A percentile compares a stretch with the other conserved stretches of the same genome.
Conservation (phyloP, 139 green algal genomes). For the Deuterostichococcus epilithicus region DNA sequence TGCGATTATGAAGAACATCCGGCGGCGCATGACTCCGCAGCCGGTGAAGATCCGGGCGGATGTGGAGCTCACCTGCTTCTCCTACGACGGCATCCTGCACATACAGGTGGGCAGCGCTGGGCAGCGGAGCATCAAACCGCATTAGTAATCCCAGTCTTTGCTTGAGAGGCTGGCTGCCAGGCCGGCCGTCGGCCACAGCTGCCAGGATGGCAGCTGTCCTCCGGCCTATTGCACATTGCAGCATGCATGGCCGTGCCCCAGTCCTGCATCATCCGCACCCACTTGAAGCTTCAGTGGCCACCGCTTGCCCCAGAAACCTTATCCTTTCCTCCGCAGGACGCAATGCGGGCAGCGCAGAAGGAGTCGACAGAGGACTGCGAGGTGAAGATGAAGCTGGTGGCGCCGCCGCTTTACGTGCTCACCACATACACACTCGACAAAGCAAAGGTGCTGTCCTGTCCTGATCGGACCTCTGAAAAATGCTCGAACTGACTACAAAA, state of each 20-base stretch:
- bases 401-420: conserved; percentile 96
- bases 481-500: too few species aligned
- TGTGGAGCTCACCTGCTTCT: conserved; percentile 98
- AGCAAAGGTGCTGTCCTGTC: conserved; percentile 16
- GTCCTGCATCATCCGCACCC: background rate
- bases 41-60: conserved; percentile 97
- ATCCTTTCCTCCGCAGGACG: too few species aligned
- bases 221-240: background rate
- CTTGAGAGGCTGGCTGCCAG: too few species aligned
- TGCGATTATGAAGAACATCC: conserved; percentile 92
- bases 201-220: too few species aligned
- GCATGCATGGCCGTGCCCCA: background rate
- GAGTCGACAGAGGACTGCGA: conserved; percentile 71
- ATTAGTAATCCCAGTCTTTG: too few species aligned
- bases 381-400: conserved; percentile 96
- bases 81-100: conserved; percentile 95
- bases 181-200: too few species aligned
- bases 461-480: too few species aligned
- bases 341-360: conserved; percentile 76
- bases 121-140: background rate
- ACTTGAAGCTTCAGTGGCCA: too few species aligned
- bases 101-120: conserved; percentile 70
- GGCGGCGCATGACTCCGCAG: conserved; percentile 96
- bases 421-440: conserved; percentile 59
- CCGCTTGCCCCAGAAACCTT: too few species aligned